These are phyloP conservation scores for Lachnellula occidentalis DNA, from an alignment of 2,329 filamentous ascomycete genomes.

Conservation along the genomic window DNA sequence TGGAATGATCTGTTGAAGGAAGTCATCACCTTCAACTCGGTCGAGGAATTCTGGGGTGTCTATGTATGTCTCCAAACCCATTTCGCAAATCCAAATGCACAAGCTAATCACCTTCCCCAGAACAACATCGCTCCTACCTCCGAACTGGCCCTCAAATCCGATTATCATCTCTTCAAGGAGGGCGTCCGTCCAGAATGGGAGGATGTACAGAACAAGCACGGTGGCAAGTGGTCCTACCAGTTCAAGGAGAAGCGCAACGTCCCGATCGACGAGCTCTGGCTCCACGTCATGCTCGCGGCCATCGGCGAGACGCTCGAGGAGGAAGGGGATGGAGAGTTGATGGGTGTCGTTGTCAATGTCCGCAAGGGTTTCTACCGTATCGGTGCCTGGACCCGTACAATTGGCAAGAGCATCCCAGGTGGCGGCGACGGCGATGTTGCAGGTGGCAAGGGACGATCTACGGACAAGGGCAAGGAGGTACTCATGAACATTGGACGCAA, in stretches of 20 bases:
- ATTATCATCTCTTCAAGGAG: conserved; percentile 99
- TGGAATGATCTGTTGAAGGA: conserved; percentile 98
- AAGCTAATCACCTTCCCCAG: conserved; percentile 42
- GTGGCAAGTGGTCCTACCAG: conserved; percentile 97
- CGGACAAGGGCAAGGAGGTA: conserved; percentile 79
- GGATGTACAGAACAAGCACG: conserved; percentile 97
- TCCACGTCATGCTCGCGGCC: conserved; percentile 92
- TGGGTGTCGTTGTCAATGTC: conserved; percentile 99
- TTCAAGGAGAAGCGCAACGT: conserved; percentile 94
- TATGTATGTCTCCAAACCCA: conserved; percentile 62
- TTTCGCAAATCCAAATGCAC: background rate
- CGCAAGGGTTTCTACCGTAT: conserved; percentile 98
- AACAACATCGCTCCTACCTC: conserved; percentile 98
- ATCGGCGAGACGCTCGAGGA: conserved; percentile 99
- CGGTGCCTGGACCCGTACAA: conserved; percentile 93
- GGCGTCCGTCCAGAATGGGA: conserved; percentile 98
- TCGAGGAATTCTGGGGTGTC: conserved; percentile 99
- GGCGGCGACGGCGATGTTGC: conserved; percentile 69
- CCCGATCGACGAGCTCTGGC: conserved; percentile 92
- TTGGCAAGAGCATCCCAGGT: conserved; percentile 74
- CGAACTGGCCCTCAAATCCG: conserved; percentile 92
- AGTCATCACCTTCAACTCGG: conserved; percentile 96
- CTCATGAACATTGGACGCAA: conserved; percentile 77
- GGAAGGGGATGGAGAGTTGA: conserved; percentile 92
- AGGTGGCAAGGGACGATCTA: conserved; percentile 69